These are phyloP conservation scores for Acanthamoeba sp. DNA, from an alignment of 208 protist species.

Conservation along the genomic window DNA sequence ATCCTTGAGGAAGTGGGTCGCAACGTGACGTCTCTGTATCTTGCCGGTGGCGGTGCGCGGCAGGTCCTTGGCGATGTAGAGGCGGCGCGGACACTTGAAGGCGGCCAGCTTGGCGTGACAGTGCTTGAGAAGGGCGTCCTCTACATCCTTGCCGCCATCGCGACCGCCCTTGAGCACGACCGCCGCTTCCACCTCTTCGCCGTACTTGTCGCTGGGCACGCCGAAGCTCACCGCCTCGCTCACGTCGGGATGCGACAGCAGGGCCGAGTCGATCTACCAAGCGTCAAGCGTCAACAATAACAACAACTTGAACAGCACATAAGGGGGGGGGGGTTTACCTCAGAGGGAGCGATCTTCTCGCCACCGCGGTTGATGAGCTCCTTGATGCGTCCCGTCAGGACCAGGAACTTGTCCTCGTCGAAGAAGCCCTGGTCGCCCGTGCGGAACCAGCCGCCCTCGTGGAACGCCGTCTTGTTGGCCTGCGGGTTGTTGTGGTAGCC, in stretches of 20 bases:
- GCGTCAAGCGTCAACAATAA: constrained; percentile 36
- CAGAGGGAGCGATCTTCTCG: constrained; percentile 87
- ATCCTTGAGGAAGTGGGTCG: constrained; percentile 79
- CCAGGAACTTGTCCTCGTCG: constrained; percentile 84
- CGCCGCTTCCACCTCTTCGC: constrained; percentile 84
- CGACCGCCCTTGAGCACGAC: constrained; percentile 81
- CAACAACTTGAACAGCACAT: neutral
- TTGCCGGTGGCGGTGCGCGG: constrained; percentile 88
- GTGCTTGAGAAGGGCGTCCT: constrained; percentile 70
- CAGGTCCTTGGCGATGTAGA: constrained; percentile 82
- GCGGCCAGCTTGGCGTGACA: constrained; percentile 74
- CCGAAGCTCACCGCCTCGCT: constrained; percentile 86
- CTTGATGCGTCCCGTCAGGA: constrained; percentile 88
- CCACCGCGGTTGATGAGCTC: constrained; percentile 89
- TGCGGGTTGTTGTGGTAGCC: constrained; percentile 76
- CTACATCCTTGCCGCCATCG: neutral
- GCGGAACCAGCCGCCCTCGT: constrained; percentile 83
- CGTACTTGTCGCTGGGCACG: constrained; percentile 85
- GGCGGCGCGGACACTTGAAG: constrained; percentile 85
- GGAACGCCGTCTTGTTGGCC: constrained; percentile 79
- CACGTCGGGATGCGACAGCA: constrained; percentile 79
- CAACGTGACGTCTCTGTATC: constrained; percentile 84
- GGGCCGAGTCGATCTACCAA: constrained; percentile 60
- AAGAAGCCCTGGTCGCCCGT: constrained; percentile 89
- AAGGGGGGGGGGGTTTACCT: constrained; percentile 73